Evolutionary conservation across 2,329 filamentous ascomycete genomes (phyloP), one percentile per base, ranked within the genome.

Genomic region (Ciborinia camelliae): DNA sequence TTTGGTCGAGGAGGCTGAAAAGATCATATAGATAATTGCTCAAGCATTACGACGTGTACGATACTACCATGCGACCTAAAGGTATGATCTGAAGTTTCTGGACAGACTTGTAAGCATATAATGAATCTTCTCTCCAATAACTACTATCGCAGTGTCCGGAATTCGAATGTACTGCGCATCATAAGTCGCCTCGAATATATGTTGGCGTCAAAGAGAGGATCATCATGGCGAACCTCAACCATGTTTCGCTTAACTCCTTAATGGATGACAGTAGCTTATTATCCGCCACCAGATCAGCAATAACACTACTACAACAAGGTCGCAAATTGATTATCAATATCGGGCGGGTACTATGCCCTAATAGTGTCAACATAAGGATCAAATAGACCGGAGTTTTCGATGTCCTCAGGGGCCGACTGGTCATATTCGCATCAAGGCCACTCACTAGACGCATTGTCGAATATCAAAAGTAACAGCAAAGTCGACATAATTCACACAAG

Each of bases 1-100:
- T 76, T 76, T 99, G 73, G 77, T 99, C 67, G 91, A 96, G 70
- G 94, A 98, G 81, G 88, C 91, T 0, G 93, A 98, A 83, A 91
- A 87, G 78, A 79, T 96, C 74, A 84, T 79, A 60, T 86, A 75
- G 48, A 65, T 41, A 48, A 39, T 45, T 23, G n/a, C 23, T 12
- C n/a, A 53, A 43, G 12, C n/a, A n/a, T 55, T 35, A 35, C 14
- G 51, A 55, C 23, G 26, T 64, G 51, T 54, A 57, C 39, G 18
- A 57, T 45, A n/a, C 41, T 41, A 35, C 15, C 30, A 9, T 26
- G 30, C 53, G 53, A 43, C 23, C 18, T 55, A 28, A 28, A 45
- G 55, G 43, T 15, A 8, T 48, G n/a, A 26, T 59, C 41, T 57
- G 54, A 23, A 39, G 39, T 30, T 35, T 37, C 47, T 28, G 39